Evolutionary conservation across 108 stramenopile species (phyloP), one percentile per base, ranked within the genome.

Genomic region (Skeletonema grethae): DNA sequence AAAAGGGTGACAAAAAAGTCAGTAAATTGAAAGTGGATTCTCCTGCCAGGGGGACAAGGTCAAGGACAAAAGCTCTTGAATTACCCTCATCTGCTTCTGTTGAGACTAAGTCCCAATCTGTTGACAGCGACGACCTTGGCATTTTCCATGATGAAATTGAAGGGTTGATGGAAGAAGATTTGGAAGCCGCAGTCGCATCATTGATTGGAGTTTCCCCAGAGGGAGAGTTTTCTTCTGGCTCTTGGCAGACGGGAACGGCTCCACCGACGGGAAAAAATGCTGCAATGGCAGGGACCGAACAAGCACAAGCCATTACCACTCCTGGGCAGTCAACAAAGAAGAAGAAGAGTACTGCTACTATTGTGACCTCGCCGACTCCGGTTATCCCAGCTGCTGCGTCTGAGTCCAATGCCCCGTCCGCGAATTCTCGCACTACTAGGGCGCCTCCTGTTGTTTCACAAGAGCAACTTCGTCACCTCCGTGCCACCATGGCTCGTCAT

Each of bases 91-190:
- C 45, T 30, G 5, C 30, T 58, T 20, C 46, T 65, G 9, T 15
- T 24, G 18, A 31, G 56, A 10, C 32, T 48, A 43, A 30, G 28
- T 11, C 34, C 16, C 35, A n/a, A 1, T 53, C 50, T 24, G 61
- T 34, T 1, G 63, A 65, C 39, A 62, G 45, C 22, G 79, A 70
- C 20, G 59, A 80, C 15, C 46, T 79, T 7, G 65, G 28, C 16
- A 46, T 68, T 18, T 60, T 87, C 55, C 77, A 84, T 29, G 85
- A 84, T 22, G 85, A 89, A 59, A 67, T 92, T 32, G 88, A 91
- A 65, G 90, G 84, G 39, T 72, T 95, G 56, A 67, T 91, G 60
- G 90, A 95, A 73, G 93, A 95, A 77, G 93, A 95, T 58, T 66
- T 92, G 57, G 90, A 95, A 66, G 90, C 90, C n/a, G 88, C 90